Evolutionary conservation across 225 moss, liverwort and hornwort species (phyloP), one percentile per base, ranked within the genome.

Genomic region (Rhytidiadelphus loreus): DNA sequence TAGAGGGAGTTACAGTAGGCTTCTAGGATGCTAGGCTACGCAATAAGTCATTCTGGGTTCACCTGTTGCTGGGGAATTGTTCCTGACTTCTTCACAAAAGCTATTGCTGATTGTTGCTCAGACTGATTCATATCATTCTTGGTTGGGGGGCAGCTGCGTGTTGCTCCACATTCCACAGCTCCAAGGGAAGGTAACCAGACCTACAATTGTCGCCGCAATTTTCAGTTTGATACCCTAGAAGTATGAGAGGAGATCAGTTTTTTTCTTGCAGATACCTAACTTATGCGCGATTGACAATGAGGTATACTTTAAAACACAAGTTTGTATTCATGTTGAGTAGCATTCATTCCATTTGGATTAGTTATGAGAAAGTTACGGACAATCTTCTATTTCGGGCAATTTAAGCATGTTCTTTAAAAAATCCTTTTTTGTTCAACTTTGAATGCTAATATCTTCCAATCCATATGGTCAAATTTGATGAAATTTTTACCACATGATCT

Each of bases 81-180:
- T 75, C 90, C 87, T 61, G 71, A 70, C 78, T 62, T 78, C 35
- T 53, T 78, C 79, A 19, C 64, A 35, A 85, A 85, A 90, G 81
- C 65, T 65, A 52, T 59, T 65, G 85, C 19, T 84, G 84, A 73
- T 90, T 73, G 64, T 33, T 29, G 35, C 43, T 58, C 81, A 63
- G 81, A 74, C 81, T 72, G 81, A 74, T 28, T 85, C n/a, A 6
- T 59, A 90, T 85, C 90, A 88, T 90, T 90, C 88, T 90, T 74
- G 88, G 55, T 26, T 58, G 28, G 8, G 57, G 90, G 32, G 87
- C 16, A 53, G 43, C 55, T 12, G 48, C 48, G 26, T 12, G 48
- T 3, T 13, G 57, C 79, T 58, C 39, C 58, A 28, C 79, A 79
- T 39, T 56, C 57, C 50, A 29, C 41, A 70, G 56, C 39, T 81